Evolutionary conservation across 495 filamentous ascomycete species (phyloP), one percentile per base, ranked within the genome.

Genomic region (Astrothelium macrocarpum): DNA sequence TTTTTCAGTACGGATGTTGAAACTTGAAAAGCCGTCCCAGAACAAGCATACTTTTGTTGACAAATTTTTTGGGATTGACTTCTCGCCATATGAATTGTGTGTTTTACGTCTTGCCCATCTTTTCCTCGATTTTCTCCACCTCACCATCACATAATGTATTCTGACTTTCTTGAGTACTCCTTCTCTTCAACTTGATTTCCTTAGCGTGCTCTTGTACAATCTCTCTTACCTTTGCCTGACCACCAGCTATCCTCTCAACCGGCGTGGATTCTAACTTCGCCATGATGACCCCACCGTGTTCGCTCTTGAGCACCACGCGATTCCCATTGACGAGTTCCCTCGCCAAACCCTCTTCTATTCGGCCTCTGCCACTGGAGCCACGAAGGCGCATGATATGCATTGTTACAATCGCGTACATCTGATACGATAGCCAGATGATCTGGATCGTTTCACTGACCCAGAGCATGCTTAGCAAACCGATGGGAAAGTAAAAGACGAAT

Each of bases 381-480:
- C 43, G 43, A 3, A 49, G 43, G 9, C 43, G 43, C 43, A 49
- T 49, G 7, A 49, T 49, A 26, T 67, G 62, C 61, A 67, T 64
- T 11, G 62, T 56, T 1, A 67, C 28, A 2, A 62, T 63, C 28
- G 62, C 56, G 53, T 64, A 67, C 12, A 67, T 25, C 36, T 67
- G 65, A n/a, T 64, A 67, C 26, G 49, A 42, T 23, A 64, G 53
- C 62, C 62, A 67, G 62, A 60, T 42, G 56, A 64, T 64, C 62
- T 67, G 65, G 10, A 67, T 58, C 2, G 10, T 31, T 5, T 34
- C 18, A 7, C 62, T 56, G 53, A 67, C 64, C 65, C 65, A 67
- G 42, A 67, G 31, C 32, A 65, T 31, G 18, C 49, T 60, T 11
- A 67, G 43, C 23, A 67, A 34, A 28, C 62, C 62, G 14, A 60